phyloP scores from a whole-genome alignment of 2,329 filamentous ascomycete genomes.

The Alternaria burnsii region DNA sequence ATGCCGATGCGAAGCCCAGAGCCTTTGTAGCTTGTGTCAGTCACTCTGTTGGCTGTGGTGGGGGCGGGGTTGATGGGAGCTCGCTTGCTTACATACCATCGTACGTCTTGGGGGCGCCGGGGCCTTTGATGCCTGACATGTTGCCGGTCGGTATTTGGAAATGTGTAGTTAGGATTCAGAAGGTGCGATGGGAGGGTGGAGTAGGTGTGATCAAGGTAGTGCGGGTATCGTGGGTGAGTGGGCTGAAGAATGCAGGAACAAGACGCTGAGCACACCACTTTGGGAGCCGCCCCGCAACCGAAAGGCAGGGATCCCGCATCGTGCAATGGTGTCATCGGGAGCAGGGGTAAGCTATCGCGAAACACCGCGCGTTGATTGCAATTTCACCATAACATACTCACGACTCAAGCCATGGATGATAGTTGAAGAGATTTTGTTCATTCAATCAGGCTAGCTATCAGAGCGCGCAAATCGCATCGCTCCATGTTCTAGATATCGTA shows the following conservation, averaged over 20 bases:
- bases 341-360: constrained; percentile 11
- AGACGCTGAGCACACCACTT: constrained; percentile 6
- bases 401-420: not conserved
- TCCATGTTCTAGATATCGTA: constrained; percentile 29
- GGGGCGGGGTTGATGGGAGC: constrained; percentile 9
- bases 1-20: constrained; percentile 85
- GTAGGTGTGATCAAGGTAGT: not conserved
- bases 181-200: not conserved
- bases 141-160: not conserved
- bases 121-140: constrained; percentile 69
- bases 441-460: constrained; percentile 20
- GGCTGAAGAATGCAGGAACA: constrained; percentile 41
- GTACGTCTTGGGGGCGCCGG: constrained; percentile 65
- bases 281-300: constrained; percentile 27
- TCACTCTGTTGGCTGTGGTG: constrained; percentile 2
- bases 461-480: constrained; percentile 22
- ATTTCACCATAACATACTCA: not conserved
- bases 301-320: constrained; percentile 18
- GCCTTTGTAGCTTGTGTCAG: constrained; percentile 45
- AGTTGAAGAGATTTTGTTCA: constrained; percentile 24
- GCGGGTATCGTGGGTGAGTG: constrained; percentile 12
- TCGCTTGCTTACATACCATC: constrained; percentile 58
- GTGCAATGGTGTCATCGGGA: constrained; percentile 24
- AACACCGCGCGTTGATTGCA: constrained; percentile 3
- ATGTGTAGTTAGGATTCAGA: not conserved